Conservation (phyloP, 2,329 filamentous ascomycete genomes). For the Pestalotiopsis sp. region DNA sequence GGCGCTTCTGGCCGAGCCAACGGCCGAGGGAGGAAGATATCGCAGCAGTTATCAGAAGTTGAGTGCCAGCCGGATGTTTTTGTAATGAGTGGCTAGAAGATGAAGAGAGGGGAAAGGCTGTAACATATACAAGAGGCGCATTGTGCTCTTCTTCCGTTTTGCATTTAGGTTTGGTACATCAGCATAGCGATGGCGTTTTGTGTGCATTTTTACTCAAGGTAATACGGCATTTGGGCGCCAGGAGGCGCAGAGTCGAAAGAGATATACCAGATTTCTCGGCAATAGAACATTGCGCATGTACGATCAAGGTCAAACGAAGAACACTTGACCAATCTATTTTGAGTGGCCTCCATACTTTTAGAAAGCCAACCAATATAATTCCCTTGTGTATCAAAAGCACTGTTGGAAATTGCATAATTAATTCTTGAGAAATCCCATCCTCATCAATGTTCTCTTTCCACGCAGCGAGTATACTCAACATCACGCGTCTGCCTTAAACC, state of each 20-base stretch:
- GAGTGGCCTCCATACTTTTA: no score
- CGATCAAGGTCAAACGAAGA: not conserved
- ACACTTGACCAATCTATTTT: not conserved
- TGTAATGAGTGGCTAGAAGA: not conserved
- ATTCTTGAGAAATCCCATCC: no score
- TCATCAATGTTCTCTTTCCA: no score
- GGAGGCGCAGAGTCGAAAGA: not conserved
- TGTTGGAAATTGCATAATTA: no score
- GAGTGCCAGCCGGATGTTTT: slow-evolving; percentile 19
- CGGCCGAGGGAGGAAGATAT: slow-evolving; percentile 14
- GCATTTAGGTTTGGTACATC: not conserved
- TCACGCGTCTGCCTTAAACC: no score
- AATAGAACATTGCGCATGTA: not conserved
- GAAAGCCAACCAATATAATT: not conserved
- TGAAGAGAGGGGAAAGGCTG: not conserved
- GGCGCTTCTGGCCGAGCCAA: not conserved
- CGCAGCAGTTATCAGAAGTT: slow-evolving; percentile 28
- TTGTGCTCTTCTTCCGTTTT: not conserved
- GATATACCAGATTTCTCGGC: not conserved
- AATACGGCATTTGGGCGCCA: not conserved
- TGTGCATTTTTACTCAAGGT: not conserved
- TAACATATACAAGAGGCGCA: not conserved
- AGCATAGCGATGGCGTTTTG: slow-evolving; percentile 9
- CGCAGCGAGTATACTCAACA: no score
- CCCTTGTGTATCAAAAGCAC: not conserved